Conservation (phyloP, 495 filamentous ascomycete genomes). For the Talaromyces stipitatus region DNA sequence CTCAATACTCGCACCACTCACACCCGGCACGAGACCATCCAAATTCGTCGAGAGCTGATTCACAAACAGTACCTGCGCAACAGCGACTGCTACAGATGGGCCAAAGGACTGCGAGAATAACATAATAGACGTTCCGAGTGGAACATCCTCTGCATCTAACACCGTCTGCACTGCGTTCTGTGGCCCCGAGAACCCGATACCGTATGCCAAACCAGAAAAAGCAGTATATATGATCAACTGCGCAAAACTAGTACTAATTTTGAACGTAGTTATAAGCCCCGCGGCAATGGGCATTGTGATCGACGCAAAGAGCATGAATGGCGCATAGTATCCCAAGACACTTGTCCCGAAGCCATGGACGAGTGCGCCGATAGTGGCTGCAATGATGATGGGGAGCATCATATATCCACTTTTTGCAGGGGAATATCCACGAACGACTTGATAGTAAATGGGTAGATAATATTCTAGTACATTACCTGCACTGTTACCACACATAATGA, state of each 20-base stretch:
- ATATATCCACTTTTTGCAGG: slow-evolving; percentile 43
- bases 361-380: slow-evolving; percentile 41
- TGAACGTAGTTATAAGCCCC: slow-evolving; percentile 51
- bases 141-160: slow-evolving; percentile 42
- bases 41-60: slow-evolving; percentile 39
- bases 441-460: slow-evolving; percentile 44
- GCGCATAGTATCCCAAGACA: slow-evolving; percentile 52
- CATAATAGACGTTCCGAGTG: slow-evolving; percentile 49
- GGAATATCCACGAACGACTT: slow-evolving; percentile 45
- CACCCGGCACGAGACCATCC: slow-evolving; percentile 21
- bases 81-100: slow-evolving; percentile 47
- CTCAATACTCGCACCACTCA: slow-evolving; percentile 32
- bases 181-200: slow-evolving; percentile 56
- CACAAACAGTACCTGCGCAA: slow-evolving; percentile 47
- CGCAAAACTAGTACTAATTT: slow-evolving; percentile 26
- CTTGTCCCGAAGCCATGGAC: slow-evolving; percentile 43
- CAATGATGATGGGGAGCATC: slow-evolving; percentile 49
- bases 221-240: slow-evolving; percentile 55
- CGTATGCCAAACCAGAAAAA: slow-evolving; percentile 53
- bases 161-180: slow-evolving; percentile 52
- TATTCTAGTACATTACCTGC: slow-evolving; percentile 17
- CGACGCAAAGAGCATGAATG: slow-evolving; percentile 45
- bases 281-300: slow-evolving; percentile 47
- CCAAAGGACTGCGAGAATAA: slow-evolving; percentile 56
- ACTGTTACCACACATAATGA: slow-evolving; percentile 8